Conservation (phyloP, 2,329 filamentous ascomycete species). For the Remersonia thermophila region DNA sequence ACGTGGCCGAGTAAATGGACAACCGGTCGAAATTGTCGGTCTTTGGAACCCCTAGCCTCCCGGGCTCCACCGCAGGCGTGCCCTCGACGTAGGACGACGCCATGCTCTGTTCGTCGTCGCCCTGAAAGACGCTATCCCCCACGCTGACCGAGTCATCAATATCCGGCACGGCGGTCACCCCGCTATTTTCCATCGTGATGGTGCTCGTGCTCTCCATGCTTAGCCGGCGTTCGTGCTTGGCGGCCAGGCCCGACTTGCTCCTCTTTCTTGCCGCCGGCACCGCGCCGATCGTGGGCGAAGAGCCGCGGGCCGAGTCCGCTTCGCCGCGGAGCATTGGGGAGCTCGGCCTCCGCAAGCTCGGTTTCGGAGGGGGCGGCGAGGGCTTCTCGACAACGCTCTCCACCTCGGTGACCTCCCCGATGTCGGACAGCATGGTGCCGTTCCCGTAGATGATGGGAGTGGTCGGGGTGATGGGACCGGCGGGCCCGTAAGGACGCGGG, state of each 20-base stretch:
- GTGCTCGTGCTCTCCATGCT: conserved; percentile 52
- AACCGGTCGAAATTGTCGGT: conserved; percentile 17
- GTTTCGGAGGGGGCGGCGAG: conserved; percentile 27
- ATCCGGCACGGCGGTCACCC: conserved; percentile 39
- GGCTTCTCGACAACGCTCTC: conserved; percentile 35
- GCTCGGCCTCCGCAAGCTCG: conserved; percentile 21
- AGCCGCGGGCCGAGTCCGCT: conserved; percentile 26
- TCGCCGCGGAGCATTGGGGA: conserved; percentile 20
- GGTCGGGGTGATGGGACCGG: conserved; percentile 36
- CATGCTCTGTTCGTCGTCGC: conserved; percentile 55
- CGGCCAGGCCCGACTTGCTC: conserved; percentile 26
- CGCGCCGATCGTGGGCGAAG: conserved; percentile 34
- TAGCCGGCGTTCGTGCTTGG: conserved; percentile 36
- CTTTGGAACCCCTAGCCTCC: conserved; percentile 16
- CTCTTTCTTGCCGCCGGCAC: conserved; percentile 32
- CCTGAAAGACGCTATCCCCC: conserved; percentile 53
- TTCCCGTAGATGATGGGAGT: conserved; percentile 59
- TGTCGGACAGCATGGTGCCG: conserved; percentile 57
- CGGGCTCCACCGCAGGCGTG: conserved; percentile 22
- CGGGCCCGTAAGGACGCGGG: conserved; percentile 19
- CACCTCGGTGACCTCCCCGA: conserved; percentile 43
- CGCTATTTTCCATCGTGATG: conserved; percentile 38
- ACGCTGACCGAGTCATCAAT: conserved; percentile 51
- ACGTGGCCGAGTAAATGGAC: conserved; percentile 52
- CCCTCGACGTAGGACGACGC: conserved; percentile 44